Base-by-base conservation (phyloP, 805 yeast species). In the Candida mattraensis region DNA sequence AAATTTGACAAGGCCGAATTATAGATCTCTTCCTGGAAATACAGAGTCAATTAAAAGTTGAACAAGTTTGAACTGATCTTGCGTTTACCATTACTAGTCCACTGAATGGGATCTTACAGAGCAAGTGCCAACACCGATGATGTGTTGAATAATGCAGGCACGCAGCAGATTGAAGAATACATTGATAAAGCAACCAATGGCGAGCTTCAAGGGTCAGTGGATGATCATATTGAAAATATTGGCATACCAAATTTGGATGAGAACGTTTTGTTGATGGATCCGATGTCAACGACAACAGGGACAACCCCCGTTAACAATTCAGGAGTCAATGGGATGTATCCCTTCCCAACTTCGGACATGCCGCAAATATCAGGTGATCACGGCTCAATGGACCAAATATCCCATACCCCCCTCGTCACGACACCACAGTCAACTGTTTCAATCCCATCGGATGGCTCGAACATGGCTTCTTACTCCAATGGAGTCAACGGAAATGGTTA, bases 391-490 rank as follows among this genome's bases (percentile, higher is more conserved):
- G 42, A 33, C 19, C 38, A 42, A 12, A 22, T 41, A 9, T 5
- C 41, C 9, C 40, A 30, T 7, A 35, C 40, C 18, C 47, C 47
- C 12, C 13, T 44, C 12, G 22, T 39, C 17, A 30, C 43, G 10
- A 33, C 51, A 3, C 48, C 51, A 12, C 45, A 33, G 24, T 37
- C 51, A 7, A 24, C 41, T 17, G 27, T 20, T 10, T 33, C 36
- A 3, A 26, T 31, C 13, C 22, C 30, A 20, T 21, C 39, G 6
- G 29, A 21, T 17, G 18, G 24, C 12, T 24, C 18, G 20, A 32
- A 20, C 10, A 12, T 36, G 23, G 27, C 39, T 8, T 21, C 42
- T 9, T 37, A 37, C 31, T 33, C 40, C 24, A 26, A 24, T 33
- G 31, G 33, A 12, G n/a, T 33, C 17, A 35, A 29, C 32, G 43